Conservation (phyloP, 371 early-diverging fungal species). For the Lichtheimia ornata region DNA sequence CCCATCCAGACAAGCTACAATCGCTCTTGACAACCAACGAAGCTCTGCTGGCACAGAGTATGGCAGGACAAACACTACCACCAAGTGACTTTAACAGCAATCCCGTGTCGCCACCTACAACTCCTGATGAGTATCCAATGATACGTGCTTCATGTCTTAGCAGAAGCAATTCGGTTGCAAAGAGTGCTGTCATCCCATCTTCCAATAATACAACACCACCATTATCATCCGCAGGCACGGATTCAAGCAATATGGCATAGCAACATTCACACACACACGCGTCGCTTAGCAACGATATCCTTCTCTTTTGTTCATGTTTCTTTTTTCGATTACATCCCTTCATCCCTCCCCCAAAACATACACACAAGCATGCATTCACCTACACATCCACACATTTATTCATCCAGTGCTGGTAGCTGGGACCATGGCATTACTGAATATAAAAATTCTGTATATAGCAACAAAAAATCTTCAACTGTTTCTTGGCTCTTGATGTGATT, state of each 20-base stretch:
- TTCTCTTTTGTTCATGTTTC: not conserved
- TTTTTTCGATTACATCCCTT: not conserved
- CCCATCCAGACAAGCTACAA: constrained; percentile 38
- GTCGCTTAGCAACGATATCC: too few relatives aligned
- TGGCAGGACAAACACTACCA: not conserved
- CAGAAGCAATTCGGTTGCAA: not conserved
- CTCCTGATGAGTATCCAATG: constrained; percentile 9
- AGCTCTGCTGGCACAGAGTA: constrained; percentile 47
- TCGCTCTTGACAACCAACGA: constrained; percentile 38
- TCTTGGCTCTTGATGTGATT: too few relatives aligned
- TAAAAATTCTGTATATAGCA: too few relatives aligned
- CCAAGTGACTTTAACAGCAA: not conserved
- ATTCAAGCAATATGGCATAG: too few relatives aligned
- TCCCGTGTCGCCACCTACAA: constrained; percentile 3
- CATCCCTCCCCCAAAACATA: too few relatives aligned
- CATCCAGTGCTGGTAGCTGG: too few relatives aligned
- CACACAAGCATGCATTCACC: too few relatives aligned
- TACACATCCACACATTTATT: too few relatives aligned
- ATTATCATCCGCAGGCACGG: not conserved
- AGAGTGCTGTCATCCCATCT: constrained; percentile 5
- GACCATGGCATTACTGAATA: too few relatives aligned
- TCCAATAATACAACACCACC: not conserved
- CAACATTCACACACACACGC: too few relatives aligned
- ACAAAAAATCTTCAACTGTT: too few relatives aligned
- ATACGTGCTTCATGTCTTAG: constrained; percentile 8